Evolutionary conservation across 2,329 filamentous ascomycete species (phyloP).

Genomic region (Claviceps maximensis): DNA sequence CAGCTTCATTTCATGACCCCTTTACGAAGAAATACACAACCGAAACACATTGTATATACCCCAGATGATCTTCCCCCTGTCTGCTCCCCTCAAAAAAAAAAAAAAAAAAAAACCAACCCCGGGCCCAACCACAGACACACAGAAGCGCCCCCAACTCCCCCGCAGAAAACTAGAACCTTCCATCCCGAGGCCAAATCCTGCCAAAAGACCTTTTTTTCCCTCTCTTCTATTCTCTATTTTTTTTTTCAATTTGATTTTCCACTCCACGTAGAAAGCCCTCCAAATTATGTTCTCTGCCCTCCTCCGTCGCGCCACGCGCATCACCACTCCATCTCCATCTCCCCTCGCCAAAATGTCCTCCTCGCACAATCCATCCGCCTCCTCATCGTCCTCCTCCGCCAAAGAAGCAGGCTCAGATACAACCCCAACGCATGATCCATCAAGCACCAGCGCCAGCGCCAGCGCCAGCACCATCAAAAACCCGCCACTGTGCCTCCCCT

Average conservation of each 20-base stretch:
- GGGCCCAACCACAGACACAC: neutral
- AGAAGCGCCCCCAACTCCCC: neutral
- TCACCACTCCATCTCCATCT: neutral
- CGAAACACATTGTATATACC: neutral
- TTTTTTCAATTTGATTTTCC: too few relatives aligned
- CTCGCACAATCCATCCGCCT: neutral
- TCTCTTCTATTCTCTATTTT: too few relatives aligned
- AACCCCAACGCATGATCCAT: neutral
- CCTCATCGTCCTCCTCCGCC: neutral
- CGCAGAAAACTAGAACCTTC: neutral
- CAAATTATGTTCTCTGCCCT: neutral
- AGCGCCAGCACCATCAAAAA: constrained; percentile 4
- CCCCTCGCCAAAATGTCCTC: neutral
- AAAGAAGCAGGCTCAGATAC: neutral
- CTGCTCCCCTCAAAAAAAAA: neutral
- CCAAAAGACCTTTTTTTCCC: neutral
- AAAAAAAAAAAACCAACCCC: neutral
- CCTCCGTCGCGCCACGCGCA: neutral
- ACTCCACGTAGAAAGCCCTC: too few relatives aligned
- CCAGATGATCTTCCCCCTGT: too few relatives aligned
- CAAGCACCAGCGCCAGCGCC: neutral
- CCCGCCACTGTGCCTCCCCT: constrained; percentile 13
- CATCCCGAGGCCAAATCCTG: neutral
- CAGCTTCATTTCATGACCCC: too few relatives aligned
- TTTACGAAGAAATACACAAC: too few relatives aligned